These are phyloP conservation scores for Marsdenia floribunda DNA, from an alignment of 257 asterid genomes.

Conservation along the genomic window DNA sequence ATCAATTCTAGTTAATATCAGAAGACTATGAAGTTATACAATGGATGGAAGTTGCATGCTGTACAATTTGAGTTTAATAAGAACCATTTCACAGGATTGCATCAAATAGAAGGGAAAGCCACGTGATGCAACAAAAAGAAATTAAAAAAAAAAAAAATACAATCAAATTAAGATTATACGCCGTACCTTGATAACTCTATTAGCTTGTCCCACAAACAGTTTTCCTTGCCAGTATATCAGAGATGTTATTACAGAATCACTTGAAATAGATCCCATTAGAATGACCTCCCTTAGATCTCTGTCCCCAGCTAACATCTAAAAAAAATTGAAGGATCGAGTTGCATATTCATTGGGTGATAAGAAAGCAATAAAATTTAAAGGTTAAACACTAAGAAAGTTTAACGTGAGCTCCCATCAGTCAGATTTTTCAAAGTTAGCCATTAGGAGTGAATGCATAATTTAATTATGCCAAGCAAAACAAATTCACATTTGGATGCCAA, in stretches of 20 bases:
- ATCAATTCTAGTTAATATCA: neutral
- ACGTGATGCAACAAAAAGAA: neutral
- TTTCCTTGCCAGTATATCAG: conserved; percentile 62
- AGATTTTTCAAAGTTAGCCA: neutral
- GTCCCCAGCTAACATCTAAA: conserved; percentile 53
- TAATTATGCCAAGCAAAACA: neutral
- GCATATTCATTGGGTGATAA: neutral
- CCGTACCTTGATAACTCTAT: conserved; percentile 53
- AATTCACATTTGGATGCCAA: neutral
- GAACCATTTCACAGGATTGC: neutral
- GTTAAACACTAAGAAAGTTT: neutral
- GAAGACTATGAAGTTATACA: neutral
- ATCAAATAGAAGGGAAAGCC: neutral
- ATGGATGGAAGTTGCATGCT: neutral
- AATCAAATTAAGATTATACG: neutral
- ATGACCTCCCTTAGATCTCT: conserved; percentile 33
- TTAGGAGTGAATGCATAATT: neutral
- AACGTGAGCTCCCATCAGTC: neutral
- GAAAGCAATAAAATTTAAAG: neutral
- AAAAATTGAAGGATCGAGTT: conserved; percentile 3
- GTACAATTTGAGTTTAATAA: neutral
- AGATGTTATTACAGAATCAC: conserved; percentile 54
- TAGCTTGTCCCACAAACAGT: conserved; percentile 69
- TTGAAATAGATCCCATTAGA: conserved; percentile 47
- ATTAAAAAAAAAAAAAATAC: neutral